phyloP scores from a whole-genome alignment of 2,329 filamentous ascomycete genomes.

The Mariannaea sp. region DNA sequence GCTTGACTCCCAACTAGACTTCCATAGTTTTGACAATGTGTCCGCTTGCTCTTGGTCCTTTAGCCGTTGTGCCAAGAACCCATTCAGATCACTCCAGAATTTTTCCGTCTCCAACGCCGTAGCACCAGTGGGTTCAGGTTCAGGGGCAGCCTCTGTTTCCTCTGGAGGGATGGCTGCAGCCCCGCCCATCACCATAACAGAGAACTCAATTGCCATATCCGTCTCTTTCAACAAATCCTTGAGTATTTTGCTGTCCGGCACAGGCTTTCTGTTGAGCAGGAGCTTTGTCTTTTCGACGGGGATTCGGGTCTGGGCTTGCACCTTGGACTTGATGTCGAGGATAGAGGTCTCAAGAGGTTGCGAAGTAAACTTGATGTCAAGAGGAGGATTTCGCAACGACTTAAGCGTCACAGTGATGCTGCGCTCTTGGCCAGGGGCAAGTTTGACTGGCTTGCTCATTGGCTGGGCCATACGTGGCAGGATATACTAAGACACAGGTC shows the following conservation, averaged over 20 bases:
- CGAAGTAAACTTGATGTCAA: conserved; percentile 68
- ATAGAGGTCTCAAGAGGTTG: conserved; percentile 72
- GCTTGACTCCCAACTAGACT: conserved; percentile 67
- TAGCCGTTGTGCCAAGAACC: conserved; percentile 78
- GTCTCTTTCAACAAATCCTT: conserved; percentile 68
- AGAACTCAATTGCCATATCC: conserved; percentile 68
- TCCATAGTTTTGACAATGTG: conserved; percentile 70
- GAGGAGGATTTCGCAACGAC: conserved; percentile 75
- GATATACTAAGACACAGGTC: conserved; percentile 61
- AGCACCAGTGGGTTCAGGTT: conserved; percentile 50
- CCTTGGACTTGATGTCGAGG: conserved; percentile 74
- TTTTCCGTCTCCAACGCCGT: conserved; percentile 69
- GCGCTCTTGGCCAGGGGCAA: conserved; percentile 58
- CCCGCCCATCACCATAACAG: conserved; percentile 86
- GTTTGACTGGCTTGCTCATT: conserved; percentile 55
- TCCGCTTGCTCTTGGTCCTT: conserved; percentile 70
- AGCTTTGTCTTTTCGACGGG: conserved; percentile 83
- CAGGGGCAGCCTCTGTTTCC: conserved; percentile 41
- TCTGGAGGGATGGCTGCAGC: conserved; percentile 52
- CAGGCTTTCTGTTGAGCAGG: conserved; percentile 84
- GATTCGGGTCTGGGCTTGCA: conserved; percentile 66
- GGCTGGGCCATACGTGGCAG: conserved; percentile 69
- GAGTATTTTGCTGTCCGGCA: conserved; percentile 76
- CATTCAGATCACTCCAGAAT: conserved; percentile 87
- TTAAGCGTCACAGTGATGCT: conserved; percentile 67